Base-by-base conservation (phyloP, 495 filamentous ascomycete genomes). In the Penicillium odoratum region DNA sequence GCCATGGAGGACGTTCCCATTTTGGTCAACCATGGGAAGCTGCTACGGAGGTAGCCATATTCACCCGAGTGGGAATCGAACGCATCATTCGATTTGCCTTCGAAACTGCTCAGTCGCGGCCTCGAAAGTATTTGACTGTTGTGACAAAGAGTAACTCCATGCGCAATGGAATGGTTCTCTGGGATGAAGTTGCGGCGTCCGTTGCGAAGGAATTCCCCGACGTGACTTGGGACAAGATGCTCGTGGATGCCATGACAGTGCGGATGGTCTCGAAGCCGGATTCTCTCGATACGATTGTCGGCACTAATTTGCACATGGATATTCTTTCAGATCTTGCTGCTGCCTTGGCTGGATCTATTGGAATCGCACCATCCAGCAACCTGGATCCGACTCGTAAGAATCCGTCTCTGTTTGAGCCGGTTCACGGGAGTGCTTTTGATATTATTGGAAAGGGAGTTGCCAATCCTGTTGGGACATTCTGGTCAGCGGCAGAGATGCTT, bases 381-480 rank as follows among this genome's bases (percentile, higher is more conserved):
- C 67, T 86, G 10, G 83, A 85, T 60, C 83, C 83, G 2, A 85
- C 80, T 15, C 64, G 83, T 18, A 61, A 75, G 60, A 77, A 78
- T 53, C 83, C 83, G 0, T 80, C 75, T 34, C 76, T 86, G 68
- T 86, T 86, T 57, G 83, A 86, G 69, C 82, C 83, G 8, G 83
- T 85, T 16, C 83, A 85, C 61, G 83, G 83, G 0, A 78, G 74
- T 31, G 83, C 83, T 3, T 85, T 85, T 28, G 86, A 88, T 65
- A 87, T 90, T 34, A 83, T 82, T 4, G 86, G 86, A 0, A 85
- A 86, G 64, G 85, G 84, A 0, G 43, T 73, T 45, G 86, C 86
- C 28, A 90, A 90, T 61, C 85, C 86, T 0, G 77, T 89, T 1
- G 86, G 76, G 7, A 84, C 84, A 5, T 83, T 88, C 61, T 87